phyloP scores from a whole-genome alignment of 345 rosid genomes.

The Populus ilicifolia region DNA sequence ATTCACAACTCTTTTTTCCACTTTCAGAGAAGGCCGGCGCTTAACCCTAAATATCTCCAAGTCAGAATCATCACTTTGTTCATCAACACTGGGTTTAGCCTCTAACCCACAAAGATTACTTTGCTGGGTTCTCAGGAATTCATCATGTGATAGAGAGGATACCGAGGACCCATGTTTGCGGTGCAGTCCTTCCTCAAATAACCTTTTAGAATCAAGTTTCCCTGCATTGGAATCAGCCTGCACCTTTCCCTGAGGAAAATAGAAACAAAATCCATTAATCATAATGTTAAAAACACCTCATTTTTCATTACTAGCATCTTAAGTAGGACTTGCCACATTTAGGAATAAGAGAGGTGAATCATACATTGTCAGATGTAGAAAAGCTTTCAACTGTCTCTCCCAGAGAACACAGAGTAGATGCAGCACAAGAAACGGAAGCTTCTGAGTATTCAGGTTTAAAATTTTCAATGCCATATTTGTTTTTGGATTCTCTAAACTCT shows the following conservation, averaged over 20 bases:
- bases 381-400: slow-evolving; percentile 38
- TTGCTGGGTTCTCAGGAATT: slow-evolving; percentile 19
- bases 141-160: slow-evolving; percentile 38
- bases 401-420: slow-evolving; percentile 44
- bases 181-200: slow-evolving; percentile 37
- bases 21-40: slow-evolving; percentile 70
- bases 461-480: slow-evolving; percentile 19
- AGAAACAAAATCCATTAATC: slow-evolving; percentile 2
- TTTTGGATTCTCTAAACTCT: slow-evolving; percentile 16
- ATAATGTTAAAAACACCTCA: neutral
- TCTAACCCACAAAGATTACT: slow-evolving; percentile 27
- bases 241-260: slow-evolving; percentile 41
- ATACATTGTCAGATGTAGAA: slow-evolving; percentile 47
- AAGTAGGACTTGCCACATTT: neutral
- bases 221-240: slow-evolving; percentile 33
- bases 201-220: slow-evolving; percentile 29
- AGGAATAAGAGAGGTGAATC: slow-evolving; percentile 23
- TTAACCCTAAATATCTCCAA: slow-evolving; percentile 82
- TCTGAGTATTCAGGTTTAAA: slow-evolving; percentile 20
- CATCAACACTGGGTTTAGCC: slow-evolving; percentile 30
- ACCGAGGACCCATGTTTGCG: slow-evolving; percentile 30
- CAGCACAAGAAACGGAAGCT: slow-evolving; percentile 39
- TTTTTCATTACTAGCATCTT: neutral
- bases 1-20: slow-evolving; percentile 50
- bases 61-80: slow-evolving; percentile 80